A percentile compares a stretch with the other conserved stretches of the same genome.
Evolutionary conservation across 73 alveolate genomes (phyloP).

Genomic region (Paramecium bursaria): DNA sequence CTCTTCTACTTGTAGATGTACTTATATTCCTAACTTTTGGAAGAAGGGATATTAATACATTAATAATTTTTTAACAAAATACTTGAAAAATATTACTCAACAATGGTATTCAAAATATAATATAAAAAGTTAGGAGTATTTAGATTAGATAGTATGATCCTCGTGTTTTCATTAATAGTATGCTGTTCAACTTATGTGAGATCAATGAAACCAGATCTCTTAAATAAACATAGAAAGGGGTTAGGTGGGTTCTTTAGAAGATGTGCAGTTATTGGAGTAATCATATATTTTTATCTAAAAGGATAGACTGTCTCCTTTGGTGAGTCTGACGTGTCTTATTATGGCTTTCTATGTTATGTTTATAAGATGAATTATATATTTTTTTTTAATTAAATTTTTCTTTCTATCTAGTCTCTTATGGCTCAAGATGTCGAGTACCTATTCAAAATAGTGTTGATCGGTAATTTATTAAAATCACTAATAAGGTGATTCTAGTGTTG

Average conservation of each 20-base stretch:
- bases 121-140: slow-evolving; percentile 55
- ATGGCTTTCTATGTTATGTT: slow-evolving; percentile 36
- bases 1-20: no score
- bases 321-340: slow-evolving; percentile 29
- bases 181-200: slow-evolving; percentile 49
- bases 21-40: no score
- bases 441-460: slow-evolving; percentile 61
- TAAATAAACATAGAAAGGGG: slow-evolving; percentile 50
- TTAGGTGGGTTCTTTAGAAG: slow-evolving; percentile 56
- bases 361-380: not conserved
- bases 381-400: not conserved
- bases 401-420: no score
- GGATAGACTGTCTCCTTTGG: slow-evolving; percentile 54
- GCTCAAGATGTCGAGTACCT: slow-evolving; percentile 28
- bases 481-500: slow-evolving; percentile 90
- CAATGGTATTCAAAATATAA: no score
- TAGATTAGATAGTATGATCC: slow-evolving; percentile 19
- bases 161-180: not conserved
- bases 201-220: slow-evolving; percentile 34
- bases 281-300: not conserved
- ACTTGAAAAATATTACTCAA: no score
- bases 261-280: slow-evolving; percentile 52
- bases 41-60: no score
- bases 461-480: not conserved
- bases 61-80: no score